Evolutionary conservation across 805 yeast species (phyloP), one percentile per base, ranked within the genome.

Genomic region (Suhomyces kilbournensis): DNA sequence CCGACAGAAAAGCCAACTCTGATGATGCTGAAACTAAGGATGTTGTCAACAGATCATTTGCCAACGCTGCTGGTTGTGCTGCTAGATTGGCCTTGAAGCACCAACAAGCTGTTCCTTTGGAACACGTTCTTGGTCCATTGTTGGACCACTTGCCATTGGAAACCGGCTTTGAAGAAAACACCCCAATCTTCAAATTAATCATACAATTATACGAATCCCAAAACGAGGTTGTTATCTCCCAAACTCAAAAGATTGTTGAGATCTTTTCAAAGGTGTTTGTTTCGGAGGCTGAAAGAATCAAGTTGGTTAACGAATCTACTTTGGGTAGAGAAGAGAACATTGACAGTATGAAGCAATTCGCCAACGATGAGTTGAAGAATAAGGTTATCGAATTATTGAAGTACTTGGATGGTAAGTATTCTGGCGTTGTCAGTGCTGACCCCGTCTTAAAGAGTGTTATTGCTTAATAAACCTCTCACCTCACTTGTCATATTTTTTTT

Each of bases 41-140:
- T 58, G 86, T 83, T 54, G 81, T 89, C 61, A 85, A 86, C 72
- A 81, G 96, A 75, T 84, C 96, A 5, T 83, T 82, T 60, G 97
- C 98, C 54, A 94, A 94, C 70, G 97, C 97, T 4, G 87, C 94
- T 70, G 99, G 99, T 44, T 94, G 98, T 80, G 96, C 92, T 53
- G 92, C 97, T 15, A 84, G 99, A 72, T 79, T 94, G 88, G 81
- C 88, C 12, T 75, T 89, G 68, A 85, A 86, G 66, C 81, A 88
- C 68, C 84, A 82, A 62, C 73, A 71, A 38, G 80, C 86, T 35
- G 84, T 92, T 60, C 97, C 97, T 54, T 71, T 90, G 59, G 73
- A 69, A 56, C 83, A 80, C 54, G 91, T 84, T 51, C 82, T 93
- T 43, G 75, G 88, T 20, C 96, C 96, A 47, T 77, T 94, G 63